These are phyloP conservation scores for Berkeleyomyces basicola DNA, from an alignment of 2,329 filamentous ascomycete genomes.

Conservation along the genomic window DNA sequence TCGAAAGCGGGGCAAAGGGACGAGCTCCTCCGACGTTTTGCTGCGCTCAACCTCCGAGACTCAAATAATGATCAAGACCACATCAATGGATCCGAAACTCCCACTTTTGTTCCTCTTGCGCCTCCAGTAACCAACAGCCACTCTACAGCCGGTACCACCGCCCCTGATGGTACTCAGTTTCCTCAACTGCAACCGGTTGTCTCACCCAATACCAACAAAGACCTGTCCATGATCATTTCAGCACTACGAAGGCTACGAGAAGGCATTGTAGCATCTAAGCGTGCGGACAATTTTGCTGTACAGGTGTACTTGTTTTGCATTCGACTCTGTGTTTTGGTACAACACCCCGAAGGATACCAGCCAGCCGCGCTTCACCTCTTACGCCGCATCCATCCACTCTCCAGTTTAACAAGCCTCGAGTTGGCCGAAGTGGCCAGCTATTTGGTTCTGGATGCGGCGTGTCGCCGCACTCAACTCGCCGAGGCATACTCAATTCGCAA, in stretches of 20 bases:
- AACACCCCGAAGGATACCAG: slow-evolving; percentile 76
- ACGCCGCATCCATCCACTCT: slow-evolving; percentile 47
- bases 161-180: too few species aligned
- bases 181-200: background rate
- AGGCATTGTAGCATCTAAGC: slow-evolving; percentile 63
- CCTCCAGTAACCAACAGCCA: slow-evolving; percentile 6
- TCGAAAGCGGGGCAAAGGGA: slow-evolving; percentile 54
- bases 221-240: slow-evolving; percentile 57
- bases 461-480: slow-evolving; percentile 57
- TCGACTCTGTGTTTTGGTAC: slow-evolving; percentile 62
- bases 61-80: background rate
- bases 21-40: slow-evolving; percentile 59
- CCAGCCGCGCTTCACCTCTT: slow-evolving; percentile 72
- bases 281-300: slow-evolving; percentile 67
- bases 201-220: slow-evolving; percentile 27
- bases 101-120: background rate
- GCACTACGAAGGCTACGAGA: slow-evolving; percentile 87
- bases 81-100: background rate
- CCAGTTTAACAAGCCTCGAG: slow-evolving; percentile 55
- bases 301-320: slow-evolving; percentile 86
- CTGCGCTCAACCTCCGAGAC: slow-evolving; percentile 32
- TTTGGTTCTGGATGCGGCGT: slow-evolving; percentile 74
- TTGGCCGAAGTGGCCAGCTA: slow-evolving; percentile 66
- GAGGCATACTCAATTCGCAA: slow-evolving; percentile 54
- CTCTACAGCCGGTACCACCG: background rate